Base-by-base conservation (phyloP, 192 early-diverging fungal species). In the Neocallimastix lanati region DNA sequence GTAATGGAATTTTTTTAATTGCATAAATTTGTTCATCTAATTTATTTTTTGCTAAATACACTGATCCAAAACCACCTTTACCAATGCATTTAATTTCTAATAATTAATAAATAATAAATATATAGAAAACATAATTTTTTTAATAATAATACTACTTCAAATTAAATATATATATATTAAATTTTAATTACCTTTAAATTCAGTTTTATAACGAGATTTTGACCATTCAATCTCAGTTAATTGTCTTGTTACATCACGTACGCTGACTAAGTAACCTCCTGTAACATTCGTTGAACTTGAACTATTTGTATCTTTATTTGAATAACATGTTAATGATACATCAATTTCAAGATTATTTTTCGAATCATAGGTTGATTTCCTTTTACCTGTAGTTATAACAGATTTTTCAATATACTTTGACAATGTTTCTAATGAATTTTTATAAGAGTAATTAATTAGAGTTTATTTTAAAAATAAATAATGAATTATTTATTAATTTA, bases 11-110 rank as follows among this genome's bases (percentile, higher is more conserved):
- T 79, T 92, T 91, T 83, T 99, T 99, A 40, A 99, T 86, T 7
- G 97, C 97, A 85, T 99, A 99, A 28, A 93, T 88, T 13, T 92
- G 90, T 4, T 91, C 93, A 82, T 99, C 97, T 76, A 99, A 83
- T 82, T 91, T 91, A 83, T 99, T 96, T 35, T 90, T 84, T n/a
- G 90, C 94, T 77, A 92, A 86, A 80, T 83, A 93, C 4, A 96
- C 97, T 37, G 86, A 88, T 13, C 96, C 97, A 86, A 97, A 99
- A 4, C 96, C 97, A 76, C 97, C 97, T 78, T 90, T 88, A 13
- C 97, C 97, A 21, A 99, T 87, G 28, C 88, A 85, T 16, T 86
- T 82, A 14, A 96, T 80, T 83, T 97, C 92, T 15, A 87, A 80
- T 67, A 67, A 6, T 6, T 33, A 33, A 33, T 6, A 6, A 33